These are phyloP conservation scores for Cystobasidium ongulense DNA, from an alignment of 768 basidiomycete genomes.

Conservation along the genomic window DNA sequence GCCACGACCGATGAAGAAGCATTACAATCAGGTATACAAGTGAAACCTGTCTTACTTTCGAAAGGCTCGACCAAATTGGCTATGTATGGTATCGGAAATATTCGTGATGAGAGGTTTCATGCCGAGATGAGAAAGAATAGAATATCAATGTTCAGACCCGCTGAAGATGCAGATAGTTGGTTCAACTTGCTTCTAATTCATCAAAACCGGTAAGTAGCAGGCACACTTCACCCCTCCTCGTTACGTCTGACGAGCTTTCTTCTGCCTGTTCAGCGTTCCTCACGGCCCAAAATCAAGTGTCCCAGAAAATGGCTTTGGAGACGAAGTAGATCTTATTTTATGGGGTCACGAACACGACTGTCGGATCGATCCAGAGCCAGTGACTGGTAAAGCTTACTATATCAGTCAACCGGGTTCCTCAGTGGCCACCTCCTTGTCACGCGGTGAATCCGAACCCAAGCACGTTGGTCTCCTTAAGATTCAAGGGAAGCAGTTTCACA, in stretches of 20 bases:
- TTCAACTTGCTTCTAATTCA: slow-evolving; percentile 90
- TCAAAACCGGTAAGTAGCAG: slow-evolving; percentile 74
- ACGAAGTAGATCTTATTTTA: slow-evolving; percentile 80
- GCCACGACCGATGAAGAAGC: slow-evolving; percentile 57
- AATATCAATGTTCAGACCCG: slow-evolving; percentile 91
- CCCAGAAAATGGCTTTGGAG: slow-evolving; percentile 94
- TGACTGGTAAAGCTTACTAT: slow-evolving; percentile 81
- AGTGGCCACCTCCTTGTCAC: slow-evolving; percentile 85
- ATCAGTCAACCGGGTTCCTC: slow-evolving; percentile 93
- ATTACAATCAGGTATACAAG: slow-evolving; percentile 64
- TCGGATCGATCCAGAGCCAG: slow-evolving; percentile 77
- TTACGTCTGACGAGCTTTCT: too few species aligned
- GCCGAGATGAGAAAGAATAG: slow-evolving; percentile 88
- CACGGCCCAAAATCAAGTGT: slow-evolving; percentile 91
- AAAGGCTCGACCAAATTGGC: slow-evolving; percentile 72
- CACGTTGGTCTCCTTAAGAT: slow-evolving; percentile 84
- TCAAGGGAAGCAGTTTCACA: slow-evolving; percentile 74
- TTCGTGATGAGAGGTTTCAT: slow-evolving; percentile 94
- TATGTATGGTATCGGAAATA: slow-evolving; percentile 89
- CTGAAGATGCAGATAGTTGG: slow-evolving; percentile 74
- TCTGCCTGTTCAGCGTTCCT: slow-evolving; percentile 58
- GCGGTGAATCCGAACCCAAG: slow-evolving; percentile 90
- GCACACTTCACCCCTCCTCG: neutral
- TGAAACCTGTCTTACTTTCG: slow-evolving; percentile 75
- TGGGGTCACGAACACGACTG: slow-evolving; percentile 99